These are phyloP conservation scores for Sclerospora graminicola DNA, from an alignment of 352 stramenopile genomes.

Conservation along the genomic window DNA sequence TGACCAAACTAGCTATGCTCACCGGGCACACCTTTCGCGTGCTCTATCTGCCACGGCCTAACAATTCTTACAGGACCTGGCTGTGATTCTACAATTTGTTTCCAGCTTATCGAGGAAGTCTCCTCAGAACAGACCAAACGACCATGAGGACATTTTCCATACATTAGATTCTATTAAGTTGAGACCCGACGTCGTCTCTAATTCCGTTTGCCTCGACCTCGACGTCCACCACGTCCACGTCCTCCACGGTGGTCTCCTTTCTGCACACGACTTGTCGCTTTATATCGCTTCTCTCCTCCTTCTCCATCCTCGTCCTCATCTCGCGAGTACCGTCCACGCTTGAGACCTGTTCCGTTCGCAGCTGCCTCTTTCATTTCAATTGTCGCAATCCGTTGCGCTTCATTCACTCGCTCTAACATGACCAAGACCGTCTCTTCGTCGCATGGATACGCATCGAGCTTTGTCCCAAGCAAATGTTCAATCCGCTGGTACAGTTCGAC, in stretches of 20 bases:
- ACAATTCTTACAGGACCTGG: too few species aligned
- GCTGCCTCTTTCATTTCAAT: conserved; percentile 83
- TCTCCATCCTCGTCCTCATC: conserved; percentile 38
- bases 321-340: conserved; percentile 50
- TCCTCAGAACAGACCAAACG: too few species aligned
- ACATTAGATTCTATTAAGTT: too few species aligned
- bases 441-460: conserved; percentile 69
- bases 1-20: too few species aligned
- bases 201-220: conserved; percentile 10
- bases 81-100: too few species aligned
- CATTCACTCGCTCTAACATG: conserved; percentile 94
- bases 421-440: conserved; percentile 96
- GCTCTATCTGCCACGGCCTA: too few species aligned
- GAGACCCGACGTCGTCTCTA: too few species aligned
- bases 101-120: too few species aligned
- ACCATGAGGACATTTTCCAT: too few species aligned
- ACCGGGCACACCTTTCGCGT: too few species aligned
- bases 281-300: conserved; percentile 60
- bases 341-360: conserved; percentile 35
- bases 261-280: conserved; percentile 53
- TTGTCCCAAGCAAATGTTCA: conserved; percentile 84
- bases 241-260: conserved; percentile 24
- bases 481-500: conserved; percentile 98
- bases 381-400: conserved; percentile 93
- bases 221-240: conserved; percentile 18